Percentiles rank a stretch among this genome's conserved stretches.
Evolutionary conservation across 2,329 filamentous ascomycete genomes (phyloP).

Genomic region (Didymella glomerata): DNA sequence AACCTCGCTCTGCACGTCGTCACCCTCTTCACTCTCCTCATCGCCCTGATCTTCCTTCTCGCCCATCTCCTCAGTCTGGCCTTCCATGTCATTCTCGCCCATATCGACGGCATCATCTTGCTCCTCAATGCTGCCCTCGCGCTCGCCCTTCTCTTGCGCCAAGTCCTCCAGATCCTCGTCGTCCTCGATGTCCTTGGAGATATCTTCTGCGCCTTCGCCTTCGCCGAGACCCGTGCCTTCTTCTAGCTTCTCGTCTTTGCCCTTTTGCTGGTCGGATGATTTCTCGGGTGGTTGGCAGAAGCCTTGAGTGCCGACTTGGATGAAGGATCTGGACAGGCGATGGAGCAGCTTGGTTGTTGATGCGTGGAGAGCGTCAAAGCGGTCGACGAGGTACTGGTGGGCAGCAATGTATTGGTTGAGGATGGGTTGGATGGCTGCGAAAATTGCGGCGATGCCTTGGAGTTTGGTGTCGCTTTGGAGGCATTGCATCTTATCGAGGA

Average conservation of each 20-base stretch:
- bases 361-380: constrained; percentile 71
- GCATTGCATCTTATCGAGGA: constrained; percentile 57
- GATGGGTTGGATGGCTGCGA: constrained; percentile 73
- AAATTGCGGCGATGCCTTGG: constrained; percentile 62
- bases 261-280: constrained; percentile 68
- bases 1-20: constrained; percentile 86
- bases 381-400: constrained; percentile 65
- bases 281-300: constrained; percentile 92
- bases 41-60: constrained; percentile 66
- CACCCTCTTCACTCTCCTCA: constrained; percentile 54
- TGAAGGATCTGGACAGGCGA: constrained; percentile 78
- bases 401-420: constrained; percentile 75
- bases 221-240: constrained; percentile 93
- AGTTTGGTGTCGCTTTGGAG: constrained; percentile 54
- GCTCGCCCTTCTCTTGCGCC: constrained; percentile 74
- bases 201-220: constrained; percentile 94
- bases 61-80: constrained; percentile 72
- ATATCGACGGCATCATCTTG: constrained; percentile 90
- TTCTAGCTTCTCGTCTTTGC: constrained; percentile 81
- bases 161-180: constrained; percentile 94
- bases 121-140: constrained; percentile 73
- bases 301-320: constrained; percentile 80
- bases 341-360: constrained; percentile 78
- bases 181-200: constrained; percentile 93
- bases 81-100: constrained; percentile 91